A percentile compares a stretch with the other conserved stretches of the same genome.
phyloP scores from a whole-genome alignment of 306 rosid species.

The Sindora glabra region DNA sequence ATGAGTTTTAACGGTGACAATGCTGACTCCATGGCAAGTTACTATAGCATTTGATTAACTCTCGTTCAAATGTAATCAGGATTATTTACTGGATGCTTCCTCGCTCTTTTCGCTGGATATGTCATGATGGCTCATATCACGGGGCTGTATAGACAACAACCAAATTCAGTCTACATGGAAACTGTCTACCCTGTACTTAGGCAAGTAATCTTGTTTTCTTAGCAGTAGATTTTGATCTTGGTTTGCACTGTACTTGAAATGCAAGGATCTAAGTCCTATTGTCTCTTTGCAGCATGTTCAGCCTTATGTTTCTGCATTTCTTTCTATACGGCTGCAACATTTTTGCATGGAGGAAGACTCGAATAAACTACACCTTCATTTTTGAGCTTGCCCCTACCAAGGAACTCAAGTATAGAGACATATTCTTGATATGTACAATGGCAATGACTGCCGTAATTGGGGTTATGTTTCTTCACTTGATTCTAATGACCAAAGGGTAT shows the following conservation, averaged over 20 bases:
- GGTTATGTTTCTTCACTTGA: conserved; percentile 71
- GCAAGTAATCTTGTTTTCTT: conserved; percentile 29
- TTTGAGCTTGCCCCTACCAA: conserved; percentile 64
- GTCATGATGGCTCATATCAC: conserved; percentile 81
- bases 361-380: conserved; percentile 85
- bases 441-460: conserved; percentile 76
- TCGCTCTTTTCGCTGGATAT: conserved; percentile 76
- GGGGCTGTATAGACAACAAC: conserved; percentile 51
- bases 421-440: conserved; percentile 74
- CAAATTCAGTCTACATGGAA: conserved; percentile 79
- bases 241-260: not conserved
- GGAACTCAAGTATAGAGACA: conserved; percentile 84
- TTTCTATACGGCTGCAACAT: conserved; percentile 94
- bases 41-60: not conserved
- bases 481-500: conserved; percentile 64
- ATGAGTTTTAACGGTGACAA: not conserved
- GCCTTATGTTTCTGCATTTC: conserved; percentile 91
- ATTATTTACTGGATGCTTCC: conserved; percentile 70
- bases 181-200: conserved; percentile 88
- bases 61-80: conserved; percentile 38
- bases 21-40: not conserved
- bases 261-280: not conserved
- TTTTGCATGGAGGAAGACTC: conserved; percentile 79
- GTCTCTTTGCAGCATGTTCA: conserved; percentile 73
- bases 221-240: not conserved